These are phyloP conservation scores for Trichoderma reesei DNA, from an alignment of 495 filamentous ascomycete species.

Conservation along the genomic window DNA sequence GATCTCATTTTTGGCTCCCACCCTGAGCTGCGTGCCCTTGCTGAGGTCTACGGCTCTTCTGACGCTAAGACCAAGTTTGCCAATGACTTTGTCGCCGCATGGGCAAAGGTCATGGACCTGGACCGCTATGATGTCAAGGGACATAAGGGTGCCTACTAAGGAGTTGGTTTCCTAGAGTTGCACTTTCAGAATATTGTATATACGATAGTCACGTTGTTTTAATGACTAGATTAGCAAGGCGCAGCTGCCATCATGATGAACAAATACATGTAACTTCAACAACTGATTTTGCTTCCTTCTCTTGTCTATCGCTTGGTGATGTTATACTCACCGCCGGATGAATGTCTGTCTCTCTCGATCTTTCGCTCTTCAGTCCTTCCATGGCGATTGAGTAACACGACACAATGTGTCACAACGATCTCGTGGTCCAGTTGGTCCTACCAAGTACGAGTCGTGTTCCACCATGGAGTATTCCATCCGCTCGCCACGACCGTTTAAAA, in stretches of 20 bases:
- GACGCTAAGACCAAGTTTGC: slow-evolving; percentile 51
- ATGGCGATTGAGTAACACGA: too few relatives aligned
- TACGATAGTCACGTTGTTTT: background rate
- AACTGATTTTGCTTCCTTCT: background rate
- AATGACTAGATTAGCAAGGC: background rate
- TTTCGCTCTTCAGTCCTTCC: too few relatives aligned
- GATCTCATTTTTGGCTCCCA: slow-evolving; percentile 65
- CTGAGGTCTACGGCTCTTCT: slow-evolving; percentile 52
- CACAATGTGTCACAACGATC: too few relatives aligned
- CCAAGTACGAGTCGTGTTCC: too few relatives aligned
- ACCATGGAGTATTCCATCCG: too few relatives aligned
- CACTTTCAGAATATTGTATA: background rate
- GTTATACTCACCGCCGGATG: too few relatives aligned
- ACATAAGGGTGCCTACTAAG: background rate
- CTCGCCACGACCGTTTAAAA: too few relatives aligned
- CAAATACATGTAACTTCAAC: background rate
- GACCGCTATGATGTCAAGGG: slow-evolving; percentile 51
- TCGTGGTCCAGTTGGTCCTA: too few relatives aligned
- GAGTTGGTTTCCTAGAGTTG: background rate
- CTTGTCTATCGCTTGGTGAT: too few relatives aligned
- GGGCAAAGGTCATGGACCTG: slow-evolving; percentile 63
- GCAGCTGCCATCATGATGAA: background rate
- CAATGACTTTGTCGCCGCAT: slow-evolving; percentile 59
- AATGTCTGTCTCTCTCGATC: too few relatives aligned
- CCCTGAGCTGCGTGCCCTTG: slow-evolving; percentile 56